phyloP scores from a whole-genome alignment of 2,329 filamentous ascomycete species.

The Aspergillus novofumigatus region DNA sequence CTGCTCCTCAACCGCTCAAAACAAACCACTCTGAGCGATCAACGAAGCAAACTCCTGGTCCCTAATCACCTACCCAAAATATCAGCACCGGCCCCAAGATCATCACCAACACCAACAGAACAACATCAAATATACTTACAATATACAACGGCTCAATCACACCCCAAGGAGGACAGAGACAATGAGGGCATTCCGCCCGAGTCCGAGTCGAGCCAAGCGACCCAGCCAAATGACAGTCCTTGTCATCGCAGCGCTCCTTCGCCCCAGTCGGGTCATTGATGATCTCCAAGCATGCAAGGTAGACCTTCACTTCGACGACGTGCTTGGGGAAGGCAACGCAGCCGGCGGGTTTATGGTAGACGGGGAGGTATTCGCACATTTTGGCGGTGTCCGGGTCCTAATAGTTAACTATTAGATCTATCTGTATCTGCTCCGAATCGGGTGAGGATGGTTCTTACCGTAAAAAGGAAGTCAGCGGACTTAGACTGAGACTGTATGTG shows the following conservation, averaged over 20 bases:
- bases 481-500: not conserved
- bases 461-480: no score
- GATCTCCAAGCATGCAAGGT: not conserved
- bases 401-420: no score
- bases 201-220: not conserved
- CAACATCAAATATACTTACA: not conserved
- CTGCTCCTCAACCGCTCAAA: not conserved
- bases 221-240: not conserved
- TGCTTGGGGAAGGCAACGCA: not conserved
- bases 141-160: not conserved
- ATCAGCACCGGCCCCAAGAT: not conserved
- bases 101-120: not conserved
- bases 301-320: not conserved
- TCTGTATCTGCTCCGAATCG: no score
- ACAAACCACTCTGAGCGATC: not conserved
- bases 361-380: not conserved
- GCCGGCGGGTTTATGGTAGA: not conserved
- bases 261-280: not conserved
- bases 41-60: not conserved
- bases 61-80: not conserved
- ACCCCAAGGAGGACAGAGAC: not conserved
- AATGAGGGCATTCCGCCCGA: not conserved
- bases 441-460: not conserved
- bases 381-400: no score
- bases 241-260: not conserved